Evolutionary conservation across 1,139 yeast species (phyloP), one percentile per base, ranked within the genome.

Genomic region (Debaryomyces subglobosus): DNA sequence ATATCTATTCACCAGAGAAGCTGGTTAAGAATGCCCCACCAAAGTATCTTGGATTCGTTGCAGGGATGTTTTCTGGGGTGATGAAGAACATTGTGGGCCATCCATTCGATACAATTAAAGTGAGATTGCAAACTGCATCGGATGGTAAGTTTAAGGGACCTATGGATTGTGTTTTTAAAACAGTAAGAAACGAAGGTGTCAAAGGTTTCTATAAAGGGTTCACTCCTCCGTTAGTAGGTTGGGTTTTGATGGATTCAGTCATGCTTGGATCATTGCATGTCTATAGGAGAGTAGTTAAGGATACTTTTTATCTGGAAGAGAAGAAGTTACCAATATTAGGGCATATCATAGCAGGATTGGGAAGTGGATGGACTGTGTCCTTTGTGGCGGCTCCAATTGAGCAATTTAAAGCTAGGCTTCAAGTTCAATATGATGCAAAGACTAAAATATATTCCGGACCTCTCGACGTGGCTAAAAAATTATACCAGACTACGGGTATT

Each of bases 331-430:
- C 96, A 1, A 64, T 89, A 13, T 53, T 77, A 30, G 97, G 96
- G 0, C 91, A 87, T 59, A 77, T 87, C 30, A 67, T 86, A 13
- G 94, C 96, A 0, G 86, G 85, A 0, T 64, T 81, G 37, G 96
- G 96, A n/a, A 84, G 95, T 13, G 97, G 97, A 2, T 82, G 85
- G 85, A 91, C 97, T 0, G 97, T 91, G 8, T 85, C 95, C 39
- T 86, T 91, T 69, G 94, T 91, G 15, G 97, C 97, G 1, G 96
- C 97, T 0, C 97, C 97, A 1, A 86, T 91, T 5, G 97, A 91
- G 65, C 88, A 88, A 59, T 84, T 90, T 58, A 91, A 90, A 67
- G 96, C 96, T 2, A 76, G 96, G 54, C 73, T 91, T 45, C 97
- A 91, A 64, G 91, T 91, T 5, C 97, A 91, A 63, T 91, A 91